Evolutionary conservation across 768 basidiomycete genomes (phyloP).

Genomic region (Kwoniella sp.): DNA sequence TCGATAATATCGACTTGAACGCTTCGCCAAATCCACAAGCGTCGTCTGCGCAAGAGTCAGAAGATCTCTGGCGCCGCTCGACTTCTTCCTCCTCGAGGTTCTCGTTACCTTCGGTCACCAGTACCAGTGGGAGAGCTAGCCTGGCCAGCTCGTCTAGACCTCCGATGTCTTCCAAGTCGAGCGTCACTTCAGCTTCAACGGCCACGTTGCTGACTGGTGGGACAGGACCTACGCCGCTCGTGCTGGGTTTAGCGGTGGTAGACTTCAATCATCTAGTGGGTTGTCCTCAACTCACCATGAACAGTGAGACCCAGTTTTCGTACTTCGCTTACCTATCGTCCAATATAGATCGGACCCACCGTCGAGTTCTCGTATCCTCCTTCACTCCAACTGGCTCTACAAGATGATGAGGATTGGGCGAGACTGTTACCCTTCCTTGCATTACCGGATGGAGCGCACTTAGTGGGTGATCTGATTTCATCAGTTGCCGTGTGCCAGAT

Average conservation of each 20-base stretch:
- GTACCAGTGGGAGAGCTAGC: neutral
- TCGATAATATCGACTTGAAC: constrained; percentile 19
- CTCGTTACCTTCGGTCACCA: constrained; percentile 4
- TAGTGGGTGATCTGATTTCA: constrained; percentile 62
- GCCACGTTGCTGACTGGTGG: constrained; percentile 3
- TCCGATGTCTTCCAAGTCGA: constrained; percentile 8
- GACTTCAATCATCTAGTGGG: constrained; percentile 91
- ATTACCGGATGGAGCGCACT: constrained; percentile 93
- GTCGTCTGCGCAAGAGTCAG: neutral
- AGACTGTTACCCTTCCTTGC: constrained; percentile 92
- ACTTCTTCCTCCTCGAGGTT: constrained; percentile 13
- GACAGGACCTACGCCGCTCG: constrained; percentile 27
- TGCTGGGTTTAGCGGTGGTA: constrained; percentile 86
- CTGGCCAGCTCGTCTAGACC: constrained; percentile 17
- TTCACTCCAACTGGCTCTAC: constrained; percentile 61
- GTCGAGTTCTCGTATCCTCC: constrained; percentile 66
- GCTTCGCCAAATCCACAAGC: constrained; percentile 16
- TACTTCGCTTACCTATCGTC: neutral
- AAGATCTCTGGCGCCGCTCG: constrained; percentile 15
- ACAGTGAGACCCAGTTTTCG: neutral
- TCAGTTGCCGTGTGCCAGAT: too few relatives aligned
- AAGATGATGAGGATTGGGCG: constrained; percentile 75
- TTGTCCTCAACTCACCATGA: constrained; percentile 8
- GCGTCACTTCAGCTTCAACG: constrained; percentile 8
- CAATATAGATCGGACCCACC: constrained; percentile 77